Percentiles rank a stretch among this genome's conserved stretches.
phyloP scores from a whole-genome alignment of 2,329 filamentous ascomycete species.

The Alternaria arborescens region DNA sequence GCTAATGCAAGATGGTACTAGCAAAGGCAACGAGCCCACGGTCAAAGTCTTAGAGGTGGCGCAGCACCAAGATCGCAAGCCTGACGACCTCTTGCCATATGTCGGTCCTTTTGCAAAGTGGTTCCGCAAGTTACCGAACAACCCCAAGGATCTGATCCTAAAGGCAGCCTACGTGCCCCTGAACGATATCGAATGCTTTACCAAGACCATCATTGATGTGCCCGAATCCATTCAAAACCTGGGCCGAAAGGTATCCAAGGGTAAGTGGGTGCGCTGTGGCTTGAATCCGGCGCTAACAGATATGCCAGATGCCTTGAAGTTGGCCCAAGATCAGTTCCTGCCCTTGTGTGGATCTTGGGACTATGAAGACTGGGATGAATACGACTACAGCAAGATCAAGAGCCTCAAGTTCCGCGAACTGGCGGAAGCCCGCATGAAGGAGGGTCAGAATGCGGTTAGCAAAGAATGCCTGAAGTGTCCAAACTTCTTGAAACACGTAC shows the following conservation, averaged over 20 bases:
- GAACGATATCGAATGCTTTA: conserved; percentile 84
- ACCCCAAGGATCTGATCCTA: conserved; percentile 71
- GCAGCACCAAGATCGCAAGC: conserved; percentile 72
- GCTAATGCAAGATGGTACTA: conserved; percentile 77
- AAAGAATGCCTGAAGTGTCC: conserved; percentile 75
- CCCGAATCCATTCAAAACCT: conserved; percentile 54
- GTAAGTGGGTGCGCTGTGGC: conserved; percentile 51
- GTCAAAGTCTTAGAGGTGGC: conserved; percentile 83
- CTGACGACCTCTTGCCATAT: conserved; percentile 88
- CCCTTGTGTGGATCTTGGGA: conserved; percentile 78
- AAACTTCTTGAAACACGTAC: conserved; percentile 85
- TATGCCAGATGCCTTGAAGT: conserved; percentile 57
- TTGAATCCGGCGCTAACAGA: conserved; percentile 14
- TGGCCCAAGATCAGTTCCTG: conserved; percentile 73
- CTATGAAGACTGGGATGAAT: conserved; percentile 79
- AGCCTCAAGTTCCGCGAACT: conserved; percentile 83
- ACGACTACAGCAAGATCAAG: conserved; percentile 82
- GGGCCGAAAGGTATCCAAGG: conserved; percentile 57
- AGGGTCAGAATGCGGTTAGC: conserved; percentile 69
- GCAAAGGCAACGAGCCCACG: conserved; percentile 70
- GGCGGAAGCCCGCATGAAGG: conserved; percentile 73
- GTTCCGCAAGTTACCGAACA: conserved; percentile 73
- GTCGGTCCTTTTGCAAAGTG: conserved; percentile 73
- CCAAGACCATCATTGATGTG: conserved; percentile 68
- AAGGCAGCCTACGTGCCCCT: conserved; percentile 76